A percentile compares a stretch with the other conserved stretches of the same genome.
Evolutionary conservation across 225 moss, liverwort and hornwort genomes (phyloP).

Genomic region (Polytrichum commune): DNA sequence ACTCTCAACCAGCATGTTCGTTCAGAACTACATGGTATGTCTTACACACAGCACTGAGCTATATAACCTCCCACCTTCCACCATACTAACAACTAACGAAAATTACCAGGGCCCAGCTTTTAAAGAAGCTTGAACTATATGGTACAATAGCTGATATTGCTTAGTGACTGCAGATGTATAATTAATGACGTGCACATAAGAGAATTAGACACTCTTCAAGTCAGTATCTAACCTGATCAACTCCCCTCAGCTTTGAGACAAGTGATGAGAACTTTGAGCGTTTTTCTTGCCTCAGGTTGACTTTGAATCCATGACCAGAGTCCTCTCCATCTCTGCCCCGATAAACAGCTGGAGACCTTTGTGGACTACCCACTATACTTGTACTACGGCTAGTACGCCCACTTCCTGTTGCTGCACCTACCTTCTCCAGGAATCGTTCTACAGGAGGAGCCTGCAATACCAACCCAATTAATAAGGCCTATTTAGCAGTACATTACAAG

Average conservation of each 20-base stretch:
- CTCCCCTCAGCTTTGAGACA: slow-evolving; percentile 77
- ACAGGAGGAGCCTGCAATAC: slow-evolving; percentile 76
- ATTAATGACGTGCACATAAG: neutral
- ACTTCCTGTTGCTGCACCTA: slow-evolving; percentile 51
- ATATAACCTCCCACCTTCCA: too few relatives aligned
- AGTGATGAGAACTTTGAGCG: slow-evolving; percentile 87
- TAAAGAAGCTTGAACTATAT: too few relatives aligned
- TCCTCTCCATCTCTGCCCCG: slow-evolving; percentile 53
- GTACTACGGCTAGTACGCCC: slow-evolving; percentile 42
- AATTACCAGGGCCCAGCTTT: too few relatives aligned
- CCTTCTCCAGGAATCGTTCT: slow-evolving; percentile 84
- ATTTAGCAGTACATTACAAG: too few relatives aligned
- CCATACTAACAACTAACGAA: too few relatives aligned
- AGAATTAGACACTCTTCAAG: neutral
- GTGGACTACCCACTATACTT: slow-evolving; percentile 82
- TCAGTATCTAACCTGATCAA: slow-evolving; percentile 52
- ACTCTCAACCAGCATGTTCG: too few relatives aligned
- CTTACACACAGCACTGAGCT: too few relatives aligned
- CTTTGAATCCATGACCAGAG: slow-evolving; percentile 63
- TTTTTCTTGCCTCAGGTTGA: slow-evolving; percentile 80
- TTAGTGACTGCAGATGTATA: too few relatives aligned
- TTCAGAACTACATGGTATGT: neutral
- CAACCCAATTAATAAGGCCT: slow-evolving; percentile 4
- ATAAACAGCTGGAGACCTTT: slow-evolving; percentile 49
- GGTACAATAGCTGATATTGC: too few relatives aligned